phyloP scores from a whole-genome alignment of 805 yeast genomes.

The Suhomyces faveliae region DNA sequence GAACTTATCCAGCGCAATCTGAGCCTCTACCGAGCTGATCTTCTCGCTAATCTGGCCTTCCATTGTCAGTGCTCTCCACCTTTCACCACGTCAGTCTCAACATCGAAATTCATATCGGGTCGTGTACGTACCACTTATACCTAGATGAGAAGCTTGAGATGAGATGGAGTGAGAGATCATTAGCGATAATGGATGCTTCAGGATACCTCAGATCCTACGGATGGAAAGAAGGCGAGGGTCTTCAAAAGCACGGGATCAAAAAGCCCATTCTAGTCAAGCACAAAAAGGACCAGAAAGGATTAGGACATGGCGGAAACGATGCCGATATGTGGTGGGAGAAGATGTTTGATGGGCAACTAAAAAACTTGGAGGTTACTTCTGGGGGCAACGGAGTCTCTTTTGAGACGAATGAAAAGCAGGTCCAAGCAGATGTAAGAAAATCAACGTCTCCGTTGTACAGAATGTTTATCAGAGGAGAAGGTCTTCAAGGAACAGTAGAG shows the following conservation, averaged over 20 bases:
- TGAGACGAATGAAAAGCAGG: constrained; percentile 48
- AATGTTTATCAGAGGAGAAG: constrained; percentile 87
- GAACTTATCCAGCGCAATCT: background rate
- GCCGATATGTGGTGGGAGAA: constrained; percentile 97
- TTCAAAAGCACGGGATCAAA: constrained; percentile 72
- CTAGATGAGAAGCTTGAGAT: background rate
- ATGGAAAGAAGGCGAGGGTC: constrained; percentile 90
- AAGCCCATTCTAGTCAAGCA: constrained; percentile 89
- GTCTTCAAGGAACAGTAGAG: constrained; percentile 73
- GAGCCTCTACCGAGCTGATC: background rate
- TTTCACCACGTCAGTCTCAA: background rate
- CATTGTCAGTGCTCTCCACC: background rate
- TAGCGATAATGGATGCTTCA: constrained; percentile 66
- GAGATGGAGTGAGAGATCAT: background rate
- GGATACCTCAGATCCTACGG: constrained; percentile 76
- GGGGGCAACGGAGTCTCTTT: constrained; percentile 45
- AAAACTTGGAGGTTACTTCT: constrained; percentile 60
- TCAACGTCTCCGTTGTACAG: constrained; percentile 71
- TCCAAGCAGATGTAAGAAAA: constrained; percentile 47
- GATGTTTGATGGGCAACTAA: constrained; percentile 89
- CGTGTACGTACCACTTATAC: background rate
- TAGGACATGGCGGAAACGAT: constrained; percentile 77
- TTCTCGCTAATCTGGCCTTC: background rate
- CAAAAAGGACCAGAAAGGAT: constrained; percentile 85
- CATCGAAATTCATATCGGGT: too few relatives aligned